These are phyloP conservation scores for Avena eriantha DNA, from an alignment of 176 grass and related monocot genomes.

Conservation along the genomic window DNA sequence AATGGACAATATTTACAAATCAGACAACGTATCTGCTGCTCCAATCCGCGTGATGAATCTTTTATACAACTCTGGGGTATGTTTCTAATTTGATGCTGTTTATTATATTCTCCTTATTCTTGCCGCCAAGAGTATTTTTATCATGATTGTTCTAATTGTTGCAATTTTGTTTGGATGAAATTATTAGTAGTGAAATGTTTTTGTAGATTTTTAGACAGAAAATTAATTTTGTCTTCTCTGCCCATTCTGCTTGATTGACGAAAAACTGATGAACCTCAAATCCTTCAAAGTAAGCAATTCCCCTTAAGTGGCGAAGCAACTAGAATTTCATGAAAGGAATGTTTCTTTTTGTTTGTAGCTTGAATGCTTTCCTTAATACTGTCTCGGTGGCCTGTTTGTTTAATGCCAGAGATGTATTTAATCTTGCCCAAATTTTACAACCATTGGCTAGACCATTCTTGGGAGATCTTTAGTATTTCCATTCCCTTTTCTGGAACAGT, in stretches of 20 bases:
- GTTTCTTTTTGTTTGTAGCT: background rate
- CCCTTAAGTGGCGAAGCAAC: background rate
- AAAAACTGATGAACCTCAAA: constrained; percentile 6
- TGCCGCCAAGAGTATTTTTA: background rate
- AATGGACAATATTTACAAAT: constrained; percentile 88
- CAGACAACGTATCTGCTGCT: constrained; percentile 79
- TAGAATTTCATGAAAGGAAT: constrained; percentile 30
- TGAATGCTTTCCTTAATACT: constrained; percentile 5
- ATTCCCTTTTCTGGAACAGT: constrained; percentile 1
- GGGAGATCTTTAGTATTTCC: background rate
- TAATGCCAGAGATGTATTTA: background rate
- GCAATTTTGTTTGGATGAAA: background rate
- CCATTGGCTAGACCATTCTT: constrained; percentile 13
- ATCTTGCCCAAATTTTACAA: constrained; percentile 10
- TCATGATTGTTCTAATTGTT: background rate
- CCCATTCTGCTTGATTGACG: background rate
- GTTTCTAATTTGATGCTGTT: constrained; percentile 37
- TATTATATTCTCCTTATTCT: constrained; percentile 25
- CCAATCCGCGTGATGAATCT: constrained; percentile 94
- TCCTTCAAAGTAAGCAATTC: constrained; percentile 2
- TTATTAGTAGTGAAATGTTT: background rate
- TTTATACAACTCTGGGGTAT: constrained; percentile 93
- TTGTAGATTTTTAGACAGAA: background rate
- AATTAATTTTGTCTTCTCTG: too few species aligned
- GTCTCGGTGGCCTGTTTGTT: constrained; percentile 17